Conservation (phyloP, 805 yeast species). For the Komagataella phaffii region DNA sequence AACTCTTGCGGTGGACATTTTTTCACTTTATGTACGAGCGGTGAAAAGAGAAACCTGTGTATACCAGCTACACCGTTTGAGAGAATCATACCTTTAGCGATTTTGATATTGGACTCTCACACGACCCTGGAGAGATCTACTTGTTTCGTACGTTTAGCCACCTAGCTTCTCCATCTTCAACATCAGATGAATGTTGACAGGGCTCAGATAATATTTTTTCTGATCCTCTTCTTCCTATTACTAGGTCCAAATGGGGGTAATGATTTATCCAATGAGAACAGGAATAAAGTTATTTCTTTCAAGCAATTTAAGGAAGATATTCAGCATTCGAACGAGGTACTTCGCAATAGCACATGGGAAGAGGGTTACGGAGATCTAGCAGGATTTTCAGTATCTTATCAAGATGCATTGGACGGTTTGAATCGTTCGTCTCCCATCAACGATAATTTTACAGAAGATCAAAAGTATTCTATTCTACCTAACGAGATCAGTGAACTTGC, state of each 20-base stretch:
- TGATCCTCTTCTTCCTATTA: not conserved
- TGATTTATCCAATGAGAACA: not conserved
- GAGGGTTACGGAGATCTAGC: slow-evolving; percentile 59
- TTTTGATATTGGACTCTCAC: not conserved
- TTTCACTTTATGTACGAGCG: not conserved
- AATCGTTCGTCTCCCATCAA: slow-evolving; percentile 25
- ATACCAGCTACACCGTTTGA: not conserved
- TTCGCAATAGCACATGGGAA: slow-evolving; percentile 28
- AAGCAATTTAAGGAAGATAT: slow-evolving; percentile 21
- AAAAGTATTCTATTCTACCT: slow-evolving; percentile 47
- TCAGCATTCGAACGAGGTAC: slow-evolving; percentile 16
- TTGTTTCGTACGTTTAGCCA: slow-evolving; percentile 1
- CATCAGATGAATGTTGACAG: not conserved
- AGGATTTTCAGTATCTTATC: slow-evolving; percentile 56
- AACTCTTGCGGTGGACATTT: slow-evolving; percentile 8
- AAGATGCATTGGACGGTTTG: slow-evolving; percentile 34
- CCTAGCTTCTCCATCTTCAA: not conserved
- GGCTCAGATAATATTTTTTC: not conserved
- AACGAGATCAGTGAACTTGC: slow-evolving; percentile 36
- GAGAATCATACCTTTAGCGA: not conserved
- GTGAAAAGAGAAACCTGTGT: not conserved
- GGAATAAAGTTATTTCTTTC: slow-evolving; percentile 13
- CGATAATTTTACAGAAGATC: slow-evolving; percentile 31
- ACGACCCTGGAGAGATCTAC: not conserved
- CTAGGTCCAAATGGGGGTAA: not conserved